Percentiles rank a stretch among this genome's conserved stretches.
phyloP scores from a whole-genome alignment of 768 basidiomycete species.

The Rhizopogon rudus region DNA sequence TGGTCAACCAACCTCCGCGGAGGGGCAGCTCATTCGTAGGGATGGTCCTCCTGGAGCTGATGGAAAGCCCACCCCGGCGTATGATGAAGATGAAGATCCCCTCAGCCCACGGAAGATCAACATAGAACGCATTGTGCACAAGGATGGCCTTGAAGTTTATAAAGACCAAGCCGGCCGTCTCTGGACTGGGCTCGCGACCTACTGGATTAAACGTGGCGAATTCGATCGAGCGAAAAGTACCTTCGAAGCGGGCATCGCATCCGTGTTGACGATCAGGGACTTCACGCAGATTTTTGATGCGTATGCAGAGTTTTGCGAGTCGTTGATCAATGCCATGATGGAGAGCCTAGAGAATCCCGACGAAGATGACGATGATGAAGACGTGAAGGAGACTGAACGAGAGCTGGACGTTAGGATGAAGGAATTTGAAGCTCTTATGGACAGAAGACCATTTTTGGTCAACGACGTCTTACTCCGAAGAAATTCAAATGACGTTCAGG shows the following conservation, averaged over 20 bases:
- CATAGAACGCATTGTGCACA: conserved; percentile 78
- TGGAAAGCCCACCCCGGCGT: conserved; percentile 44
- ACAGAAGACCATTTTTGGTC: conserved; percentile 90
- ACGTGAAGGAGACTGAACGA: conserved; percentile 68
- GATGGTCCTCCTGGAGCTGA: conserved; percentile 58
- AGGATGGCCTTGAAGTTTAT: conserved; percentile 85
- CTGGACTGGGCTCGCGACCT: conserved; percentile 95
- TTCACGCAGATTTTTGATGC: conserved; percentile 98
- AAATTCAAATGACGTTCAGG: conserved; percentile 97
- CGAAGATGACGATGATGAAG: conserved; percentile 74
- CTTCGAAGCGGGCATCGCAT: conserved; percentile 82
- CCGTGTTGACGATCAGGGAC: conserved; percentile 89
- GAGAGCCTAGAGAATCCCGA: conserved; percentile 73
- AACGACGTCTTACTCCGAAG: conserved; percentile 91
- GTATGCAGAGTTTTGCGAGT: conserved; percentile 91
- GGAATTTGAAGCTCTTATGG: conserved; percentile 91
- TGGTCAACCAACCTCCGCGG: conserved; percentile 35
- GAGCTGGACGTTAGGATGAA: conserved; percentile 89
- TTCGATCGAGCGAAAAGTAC: conserved; percentile 86
- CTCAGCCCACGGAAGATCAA: conserved; percentile 66
- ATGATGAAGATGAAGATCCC: conserved; percentile 85
- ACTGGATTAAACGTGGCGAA: conserved; percentile 97
- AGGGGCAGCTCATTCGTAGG: conserved; percentile 66
- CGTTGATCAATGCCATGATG: conserved; percentile 87
- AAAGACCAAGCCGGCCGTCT: conserved; percentile 95